A percentile compares a stretch with the other conserved stretches of the same genome.
These are phyloP conservation scores for Penicillium olsonii DNA, from an alignment of 2,329 filamentous ascomycete genomes.

Conservation along the genomic window DNA sequence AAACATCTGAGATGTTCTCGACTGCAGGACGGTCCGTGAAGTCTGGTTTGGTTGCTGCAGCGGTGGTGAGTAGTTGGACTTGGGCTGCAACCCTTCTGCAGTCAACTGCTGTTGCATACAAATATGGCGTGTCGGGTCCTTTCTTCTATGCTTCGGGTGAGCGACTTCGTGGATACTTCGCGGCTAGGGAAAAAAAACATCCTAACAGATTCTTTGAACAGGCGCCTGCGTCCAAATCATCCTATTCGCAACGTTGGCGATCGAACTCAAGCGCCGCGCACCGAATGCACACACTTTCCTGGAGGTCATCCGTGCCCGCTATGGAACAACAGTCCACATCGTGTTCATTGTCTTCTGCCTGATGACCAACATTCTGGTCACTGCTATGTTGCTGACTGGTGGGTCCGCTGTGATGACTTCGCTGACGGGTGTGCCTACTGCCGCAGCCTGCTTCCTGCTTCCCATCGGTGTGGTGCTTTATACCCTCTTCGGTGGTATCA, in stretches of 20 bases:
- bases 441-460: slow-evolving; percentile 80
- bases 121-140: slow-evolving; percentile 68
- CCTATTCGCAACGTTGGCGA: slow-evolving; percentile 85
- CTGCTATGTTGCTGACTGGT: slow-evolving; percentile 84
- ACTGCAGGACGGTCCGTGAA: slow-evolving; percentile 88
- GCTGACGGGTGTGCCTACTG: slow-evolving; percentile 72
- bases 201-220: slow-evolving; percentile 54
- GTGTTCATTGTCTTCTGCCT: slow-evolving; percentile 82
- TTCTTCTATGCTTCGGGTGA: slow-evolving; percentile 67
- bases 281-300: slow-evolving; percentile 86
- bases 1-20: slow-evolving; percentile 91
- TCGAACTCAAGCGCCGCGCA: slow-evolving; percentile 82
- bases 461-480: slow-evolving; percentile 80
- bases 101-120: slow-evolving; percentile 77
- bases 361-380: slow-evolving; percentile 84
- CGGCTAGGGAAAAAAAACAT: slow-evolving; percentile 46
- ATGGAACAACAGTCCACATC: slow-evolving; percentile 70
- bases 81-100: slow-evolving; percentile 86
- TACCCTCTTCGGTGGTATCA: slow-evolving; percentile 74
- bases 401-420: slow-evolving; percentile 73
- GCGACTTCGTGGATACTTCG: slow-evolving; percentile 29
- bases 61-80: slow-evolving; percentile 91
- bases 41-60: slow-evolving; percentile 81
- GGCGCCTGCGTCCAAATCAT: slow-evolving; percentile 84
- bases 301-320: slow-evolving; percentile 79